phyloP scores from a whole-genome alignment of 768 basidiomycete species.

The Pleurotus djamor region DNA sequence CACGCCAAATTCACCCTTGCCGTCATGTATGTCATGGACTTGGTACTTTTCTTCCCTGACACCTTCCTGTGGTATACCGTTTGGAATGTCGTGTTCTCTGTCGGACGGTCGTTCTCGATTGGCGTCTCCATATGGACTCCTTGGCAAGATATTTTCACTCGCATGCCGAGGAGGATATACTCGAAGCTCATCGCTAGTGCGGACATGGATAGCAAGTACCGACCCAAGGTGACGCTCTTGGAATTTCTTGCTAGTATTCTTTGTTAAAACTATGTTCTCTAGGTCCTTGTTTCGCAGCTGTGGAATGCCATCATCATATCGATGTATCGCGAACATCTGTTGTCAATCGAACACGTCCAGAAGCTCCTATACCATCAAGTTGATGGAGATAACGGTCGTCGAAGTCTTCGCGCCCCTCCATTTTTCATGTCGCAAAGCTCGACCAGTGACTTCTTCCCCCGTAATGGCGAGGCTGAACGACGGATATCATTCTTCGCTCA shows the following conservation, averaged over 20 bases:
- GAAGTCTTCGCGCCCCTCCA: conserved; percentile 90
- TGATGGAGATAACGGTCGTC: conserved; percentile 77
- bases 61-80: conserved; percentile 99
- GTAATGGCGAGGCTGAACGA: conserved; percentile 92
- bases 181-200: conserved; percentile 90
- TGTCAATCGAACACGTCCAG: conserved; percentile 98
- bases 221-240: conserved; percentile 82
- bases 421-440: conserved; percentile 98
- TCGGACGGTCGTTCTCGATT: conserved; percentile 82
- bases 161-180: conserved; percentile 95
- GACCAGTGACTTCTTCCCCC: conserved; percentile 90
- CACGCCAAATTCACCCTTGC: conserved; percentile 94
- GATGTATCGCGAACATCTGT: conserved; percentile 99
- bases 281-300: conserved; percentile 98
- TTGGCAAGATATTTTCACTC: conserved; percentile 97
- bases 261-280: not conserved
- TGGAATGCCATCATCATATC: conserved; percentile 99
- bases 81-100: conserved; percentile 96
- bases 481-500: conserved; percentile 99
- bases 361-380: conserved; percentile 98
- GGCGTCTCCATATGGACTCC: conserved; percentile 99
- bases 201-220: conserved; percentile 99
- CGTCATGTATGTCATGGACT: conserved; percentile 99
- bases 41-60: conserved; percentile 96
- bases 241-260: not conserved